Percentiles rank a stretch among this genome's conserved stretches.
These are phyloP conservation scores for Ophiostoma tasmaniense DNA, from an alignment of 2,329 filamentous ascomycete genomes.

Conservation along the genomic window DNA sequence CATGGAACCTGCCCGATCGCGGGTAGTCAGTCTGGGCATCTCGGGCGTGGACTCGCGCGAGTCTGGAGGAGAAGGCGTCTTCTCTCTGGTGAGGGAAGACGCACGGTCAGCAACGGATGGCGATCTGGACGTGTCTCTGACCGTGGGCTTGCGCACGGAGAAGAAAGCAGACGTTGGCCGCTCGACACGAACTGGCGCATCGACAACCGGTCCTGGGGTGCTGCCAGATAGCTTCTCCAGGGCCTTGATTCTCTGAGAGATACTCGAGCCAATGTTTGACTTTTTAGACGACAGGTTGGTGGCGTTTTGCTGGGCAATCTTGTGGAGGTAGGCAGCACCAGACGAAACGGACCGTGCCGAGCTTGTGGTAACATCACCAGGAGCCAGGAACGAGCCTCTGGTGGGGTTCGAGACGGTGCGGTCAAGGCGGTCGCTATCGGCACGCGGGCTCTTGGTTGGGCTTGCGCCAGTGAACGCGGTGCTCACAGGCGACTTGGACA, in stretches of 20 bases:
- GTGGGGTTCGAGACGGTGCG: slow-evolving; percentile 45
- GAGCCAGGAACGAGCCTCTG: slow-evolving; percentile 37
- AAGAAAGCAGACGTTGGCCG: slow-evolving; percentile 49
- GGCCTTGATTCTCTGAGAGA: slow-evolving; percentile 90
- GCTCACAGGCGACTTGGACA: slow-evolving; percentile 75
- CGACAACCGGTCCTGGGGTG: slow-evolving; percentile 24
- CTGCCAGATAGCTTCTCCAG: slow-evolving; percentile 65
- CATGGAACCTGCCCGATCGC: slow-evolving; percentile 45
- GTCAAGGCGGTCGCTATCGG: neutral
- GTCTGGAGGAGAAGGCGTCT: slow-evolving; percentile 31
- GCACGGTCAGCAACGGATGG: slow-evolving; percentile 39
- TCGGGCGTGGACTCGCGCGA: slow-evolving; percentile 43
- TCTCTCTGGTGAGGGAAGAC: slow-evolving; percentile 30
- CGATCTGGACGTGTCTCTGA: slow-evolving; percentile 36
- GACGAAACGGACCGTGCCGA: slow-evolving; percentile 48
- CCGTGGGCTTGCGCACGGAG: slow-evolving; percentile 42
- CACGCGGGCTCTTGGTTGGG: slow-evolving; percentile 21
- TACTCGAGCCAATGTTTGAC: slow-evolving; percentile 76
- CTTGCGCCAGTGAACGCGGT: slow-evolving; percentile 44
- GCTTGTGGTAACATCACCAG: slow-evolving; percentile 38
- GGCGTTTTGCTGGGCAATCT: slow-evolving; percentile 41
- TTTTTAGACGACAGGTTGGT: slow-evolving; percentile 58
- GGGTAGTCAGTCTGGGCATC: slow-evolving; percentile 27
- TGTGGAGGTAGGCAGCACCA: slow-evolving; percentile 48
- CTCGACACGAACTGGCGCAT: slow-evolving; percentile 25